Base-by-base conservation (phyloP, 2,329 filamentous ascomycete genomes). In the Cryoendolithus antarcticus region DNA sequence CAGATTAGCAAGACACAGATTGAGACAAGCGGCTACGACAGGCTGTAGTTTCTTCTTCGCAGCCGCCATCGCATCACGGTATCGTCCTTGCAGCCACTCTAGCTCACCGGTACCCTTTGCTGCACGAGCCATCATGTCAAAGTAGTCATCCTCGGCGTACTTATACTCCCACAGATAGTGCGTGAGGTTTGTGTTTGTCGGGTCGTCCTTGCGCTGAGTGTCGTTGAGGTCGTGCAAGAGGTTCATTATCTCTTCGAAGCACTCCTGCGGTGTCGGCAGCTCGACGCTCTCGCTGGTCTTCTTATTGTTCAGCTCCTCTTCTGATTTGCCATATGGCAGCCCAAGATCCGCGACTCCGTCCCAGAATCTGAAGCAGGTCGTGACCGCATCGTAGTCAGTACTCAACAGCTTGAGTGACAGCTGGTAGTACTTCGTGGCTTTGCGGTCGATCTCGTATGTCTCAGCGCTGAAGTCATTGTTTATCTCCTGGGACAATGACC, bases 91-190 rank as follows among this genome's bases (percentile, higher is more conserved):
- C 21, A 48, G 32, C 32, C 41, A 48, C 13, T 42, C 29, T 6
- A 46, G 32, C 13, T 46, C 35, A 4, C 35, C 37, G 1, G 38
- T 40, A 12, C 42, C 36, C 6, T 34, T 32, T 24, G 43, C 41
- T 15, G 44, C 37, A 6, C 35, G 24, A 24, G 32, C 33, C n/a
- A 36, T 10, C 9, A 41, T 19, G 4, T 13, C 10, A 9, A 36
- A 9, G 15, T 32, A 34, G 28, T 41, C 33, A 8, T 21, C 34
- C 9, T 19, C 27, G 2, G 36, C 39, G 27, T 32, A 30, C 2
- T 30, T 37, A 15, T 9, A 32, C 34, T 32, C 34, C 34, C 27
- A 28, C 11, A 40, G 24, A 33, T 28, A 41, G 34, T 41, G 24
- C 30, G 30, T 21, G 28, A 37, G 32, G 13, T 41, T 27, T 7